Evolutionary conservation across 108 stramenopile species (phyloP).

Genomic region (Fragilariopsis cylindrus): DNA sequence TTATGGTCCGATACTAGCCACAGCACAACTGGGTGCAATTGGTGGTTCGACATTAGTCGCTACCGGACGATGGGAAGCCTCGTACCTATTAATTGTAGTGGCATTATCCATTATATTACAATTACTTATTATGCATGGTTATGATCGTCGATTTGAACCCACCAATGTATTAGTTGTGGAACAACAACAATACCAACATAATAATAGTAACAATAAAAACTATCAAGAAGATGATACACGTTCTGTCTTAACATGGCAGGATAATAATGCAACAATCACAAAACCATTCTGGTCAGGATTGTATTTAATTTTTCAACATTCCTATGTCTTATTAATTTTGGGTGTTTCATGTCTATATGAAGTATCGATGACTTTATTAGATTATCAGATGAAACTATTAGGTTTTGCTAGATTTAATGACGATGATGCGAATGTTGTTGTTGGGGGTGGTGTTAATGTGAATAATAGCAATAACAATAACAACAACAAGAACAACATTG

Average conservation of each 20-base stretch:
- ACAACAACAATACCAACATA: slow-evolving; percentile 4
- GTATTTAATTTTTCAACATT: slow-evolving; percentile 77
- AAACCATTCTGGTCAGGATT: slow-evolving; percentile 67
- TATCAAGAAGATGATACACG: slow-evolving; percentile 30
- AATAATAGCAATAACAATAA: background rate
- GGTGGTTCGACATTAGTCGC: slow-evolving; percentile 80
- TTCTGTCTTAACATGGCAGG: slow-evolving; percentile 33
- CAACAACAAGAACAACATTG: background rate
- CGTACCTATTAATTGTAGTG: slow-evolving; percentile 42
- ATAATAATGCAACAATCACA: slow-evolving; percentile 37
- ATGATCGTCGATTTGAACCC: slow-evolving; percentile 36
- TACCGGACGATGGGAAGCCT: slow-evolving; percentile 26
- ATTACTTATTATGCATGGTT: slow-evolving; percentile 44
- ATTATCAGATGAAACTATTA: slow-evolving; percentile 97
- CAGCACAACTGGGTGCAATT: slow-evolving; percentile 94
- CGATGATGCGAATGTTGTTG: background rate
- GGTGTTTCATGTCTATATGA: slow-evolving; percentile 95
- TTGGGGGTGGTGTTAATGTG: background rate
- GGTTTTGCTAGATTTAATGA: slow-evolving; percentile 68
- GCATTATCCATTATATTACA: slow-evolving; percentile 45
- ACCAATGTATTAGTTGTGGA: slow-evolving; percentile 23
- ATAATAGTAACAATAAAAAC: background rate
- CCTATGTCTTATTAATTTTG: slow-evolving; percentile 89
- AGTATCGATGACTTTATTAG: slow-evolving; percentile 91
- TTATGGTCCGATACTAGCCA: slow-evolving; percentile 93